Conservation (phyloP, 2,329 filamentous ascomycete genomes). For the Lasiodiplodia hormozganensis region DNA sequence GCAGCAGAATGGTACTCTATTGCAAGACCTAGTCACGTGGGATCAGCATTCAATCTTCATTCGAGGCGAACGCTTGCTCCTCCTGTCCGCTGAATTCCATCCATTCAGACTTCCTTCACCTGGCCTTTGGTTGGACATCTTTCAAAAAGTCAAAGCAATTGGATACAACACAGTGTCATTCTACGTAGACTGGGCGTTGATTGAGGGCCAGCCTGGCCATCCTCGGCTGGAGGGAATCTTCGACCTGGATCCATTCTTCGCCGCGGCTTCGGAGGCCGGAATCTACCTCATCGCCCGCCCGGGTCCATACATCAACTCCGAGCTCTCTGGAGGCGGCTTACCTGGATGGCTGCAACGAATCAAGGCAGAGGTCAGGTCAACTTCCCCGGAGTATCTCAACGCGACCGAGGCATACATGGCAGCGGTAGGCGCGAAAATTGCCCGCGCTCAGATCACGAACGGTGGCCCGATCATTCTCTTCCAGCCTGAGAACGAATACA, state of each 20-base stretch:
- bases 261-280: slow-evolving; percentile 73
- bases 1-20: too few relatives aligned
- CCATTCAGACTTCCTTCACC: slow-evolving; percentile 69
- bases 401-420: slow-evolving; percentile 68
- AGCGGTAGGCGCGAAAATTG: slow-evolving; percentile 68
- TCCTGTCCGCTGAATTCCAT: slow-evolving; percentile 78
- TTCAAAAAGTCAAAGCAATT: slow-evolving; percentile 82
- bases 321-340: slow-evolving; percentile 77
- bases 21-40: slow-evolving; percentile 64
- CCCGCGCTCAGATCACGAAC: slow-evolving; percentile 80
- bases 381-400: slow-evolving; percentile 66
- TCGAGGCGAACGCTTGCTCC: slow-evolving; percentile 70
- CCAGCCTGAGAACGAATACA: slow-evolving; percentile 86
- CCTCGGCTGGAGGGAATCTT: slow-evolving; percentile 76
- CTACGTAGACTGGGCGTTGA: slow-evolving; percentile 78
- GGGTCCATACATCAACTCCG: slow-evolving; percentile 80
- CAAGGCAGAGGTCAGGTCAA: slow-evolving; percentile 69
- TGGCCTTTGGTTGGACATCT: slow-evolving; percentile 71
- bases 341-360: slow-evolving; percentile 79
- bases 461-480: slow-evolving; percentile 80
- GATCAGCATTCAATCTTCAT: slow-evolving; percentile 75
- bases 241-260: slow-evolving; percentile 75
- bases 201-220: slow-evolving; percentile 75
- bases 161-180: slow-evolving; percentile 83
- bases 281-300: slow-evolving; percentile 76